Evolutionary conservation across 2,329 filamentous ascomycete species (phyloP), one percentile per base, ranked within the genome.

Genomic region (Talaromyces sp.): DNA sequence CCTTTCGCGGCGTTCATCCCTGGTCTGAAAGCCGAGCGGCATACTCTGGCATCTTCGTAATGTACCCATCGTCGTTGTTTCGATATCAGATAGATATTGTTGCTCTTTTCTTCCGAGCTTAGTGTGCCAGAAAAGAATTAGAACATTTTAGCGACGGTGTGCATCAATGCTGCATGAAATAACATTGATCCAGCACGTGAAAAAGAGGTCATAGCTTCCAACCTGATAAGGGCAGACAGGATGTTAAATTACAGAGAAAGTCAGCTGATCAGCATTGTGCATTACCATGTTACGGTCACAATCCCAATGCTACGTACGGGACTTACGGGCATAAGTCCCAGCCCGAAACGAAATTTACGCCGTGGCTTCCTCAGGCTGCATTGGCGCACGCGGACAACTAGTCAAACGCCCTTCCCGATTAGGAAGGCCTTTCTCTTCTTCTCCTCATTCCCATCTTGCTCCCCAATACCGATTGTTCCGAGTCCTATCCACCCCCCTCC

Each of bases 201-300:
- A 31, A 31, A 31, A 14, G 48, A 50, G 39, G 27, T n/a, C 14
- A 31, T 52, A 52, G 48, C 48, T 52, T 52, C 27, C 27, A 54
- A 19, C 27, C 50, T 22, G 50, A 37, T 56, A 56, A 22, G 19
- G 27, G 27, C 48, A 33, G 35, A 5, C 6, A 24, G 14, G 2
- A 14, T 14, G 19, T 41, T 50, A 61, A 14, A 35, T 43, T 54
- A 54, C 48, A 31, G 41, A 24, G 14, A n/a, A 35, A 60, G 45
- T 61, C 59, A 61, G 59, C 59, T 61, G 59, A 52, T 41, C 58
- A 37, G 27, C 58, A 10, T 37, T 8, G 9, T 37, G 13, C 35
- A 13, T 2, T 22, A 45, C 39, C 39, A 27, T 56, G 52, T 39
- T 22, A 56, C 52, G 11, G 31, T 37, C 31, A 56, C 31, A 56